Conservation (phyloP, 2,329 filamentous ascomycete species). For the Taxawa tesnikishii region DNA sequence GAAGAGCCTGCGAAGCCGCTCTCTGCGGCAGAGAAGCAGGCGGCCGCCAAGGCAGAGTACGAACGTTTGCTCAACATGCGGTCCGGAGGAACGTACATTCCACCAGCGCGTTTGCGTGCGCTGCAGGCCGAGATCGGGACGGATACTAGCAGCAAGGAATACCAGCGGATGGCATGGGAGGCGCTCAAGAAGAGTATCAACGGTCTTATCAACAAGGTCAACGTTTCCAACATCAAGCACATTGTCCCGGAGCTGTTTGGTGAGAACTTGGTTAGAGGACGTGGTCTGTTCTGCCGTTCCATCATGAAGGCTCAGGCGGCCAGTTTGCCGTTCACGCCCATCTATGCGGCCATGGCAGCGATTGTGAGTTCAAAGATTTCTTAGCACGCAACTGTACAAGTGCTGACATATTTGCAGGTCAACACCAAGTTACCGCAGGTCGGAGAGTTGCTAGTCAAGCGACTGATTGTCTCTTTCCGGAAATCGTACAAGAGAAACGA, state of each 20-base stretch:
- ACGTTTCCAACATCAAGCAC: conserved; percentile 93
- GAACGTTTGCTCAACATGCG: conserved; percentile 85
- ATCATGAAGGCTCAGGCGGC: conserved; percentile 98
- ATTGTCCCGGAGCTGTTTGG: conserved; percentile 93
- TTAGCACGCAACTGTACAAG: too few relatives aligned
- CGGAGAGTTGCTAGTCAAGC: conserved; percentile 75
- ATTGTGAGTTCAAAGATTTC: too few relatives aligned
- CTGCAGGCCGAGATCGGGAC: conserved; percentile 85
- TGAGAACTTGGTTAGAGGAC: conserved; percentile 84
- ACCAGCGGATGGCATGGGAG: conserved; percentile 98
- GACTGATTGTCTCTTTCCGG: conserved; percentile 81
- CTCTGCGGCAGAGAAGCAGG: conserved; percentile 74
- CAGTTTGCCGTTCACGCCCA: conserved; percentile 88
- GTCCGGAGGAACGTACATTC: conserved; percentile 92
- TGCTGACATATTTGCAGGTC: too few relatives aligned
- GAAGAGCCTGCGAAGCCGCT: conserved; percentile 39
- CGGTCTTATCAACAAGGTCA: conserved; percentile 97
- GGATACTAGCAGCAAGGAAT: conserved; percentile 91
- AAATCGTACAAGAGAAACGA: conserved; percentile 95
- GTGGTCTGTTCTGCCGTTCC: conserved; percentile 85
- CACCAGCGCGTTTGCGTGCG: conserved; percentile 77
- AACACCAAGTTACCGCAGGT: conserved; percentile 96
- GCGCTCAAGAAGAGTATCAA: conserved; percentile 98
- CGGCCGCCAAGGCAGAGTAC: conserved; percentile 81
- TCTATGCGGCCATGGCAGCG: conserved; percentile 89